phyloP scores from a whole-genome alignment of 306 rosid genomes.

The Lathyrus sativus region DNA sequence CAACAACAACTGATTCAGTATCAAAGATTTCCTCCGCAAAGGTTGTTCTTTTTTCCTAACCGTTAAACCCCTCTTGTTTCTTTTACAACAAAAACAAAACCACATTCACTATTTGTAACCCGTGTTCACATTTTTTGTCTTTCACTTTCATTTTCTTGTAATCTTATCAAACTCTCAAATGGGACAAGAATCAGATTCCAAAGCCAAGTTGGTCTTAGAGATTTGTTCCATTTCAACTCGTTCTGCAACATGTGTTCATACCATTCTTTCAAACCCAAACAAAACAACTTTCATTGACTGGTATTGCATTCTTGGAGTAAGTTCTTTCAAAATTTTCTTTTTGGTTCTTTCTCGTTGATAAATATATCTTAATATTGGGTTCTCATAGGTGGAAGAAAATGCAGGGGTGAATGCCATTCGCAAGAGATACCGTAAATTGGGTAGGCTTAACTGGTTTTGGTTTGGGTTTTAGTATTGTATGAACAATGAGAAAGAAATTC shows the following conservation, averaged over 20 bases:
- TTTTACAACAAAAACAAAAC: constrained; percentile 28
- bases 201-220: constrained; percentile 68
- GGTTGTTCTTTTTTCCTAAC: constrained; percentile 70
- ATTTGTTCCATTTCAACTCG: constrained; percentile 74
- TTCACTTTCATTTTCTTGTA: constrained; percentile 30
- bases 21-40: constrained; percentile 64
- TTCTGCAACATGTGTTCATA: constrained; percentile 61
- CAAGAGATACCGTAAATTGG: constrained; percentile 79
- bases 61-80: constrained; percentile 59
- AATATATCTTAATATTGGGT: constrained; percentile 31
- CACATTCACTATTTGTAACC: constrained; percentile 47
- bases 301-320: constrained; percentile 89
- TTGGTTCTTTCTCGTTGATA: constrained; percentile 32
- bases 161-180: constrained; percentile 37
- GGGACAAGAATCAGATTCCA: constrained; percentile 74
- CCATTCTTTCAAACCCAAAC: constrained; percentile 39
- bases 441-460: constrained; percentile 46
- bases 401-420: constrained; percentile 68
- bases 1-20: constrained; percentile 64
- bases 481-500: neutral
- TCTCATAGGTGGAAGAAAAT: constrained; percentile 80
- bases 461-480: neutral
- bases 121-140: constrained; percentile 42
- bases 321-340: constrained; percentile 37
- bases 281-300: constrained; percentile 65